phyloP scores from a whole-genome alignment of 179 eudicot species.

The Beta corolliflora region DNA sequence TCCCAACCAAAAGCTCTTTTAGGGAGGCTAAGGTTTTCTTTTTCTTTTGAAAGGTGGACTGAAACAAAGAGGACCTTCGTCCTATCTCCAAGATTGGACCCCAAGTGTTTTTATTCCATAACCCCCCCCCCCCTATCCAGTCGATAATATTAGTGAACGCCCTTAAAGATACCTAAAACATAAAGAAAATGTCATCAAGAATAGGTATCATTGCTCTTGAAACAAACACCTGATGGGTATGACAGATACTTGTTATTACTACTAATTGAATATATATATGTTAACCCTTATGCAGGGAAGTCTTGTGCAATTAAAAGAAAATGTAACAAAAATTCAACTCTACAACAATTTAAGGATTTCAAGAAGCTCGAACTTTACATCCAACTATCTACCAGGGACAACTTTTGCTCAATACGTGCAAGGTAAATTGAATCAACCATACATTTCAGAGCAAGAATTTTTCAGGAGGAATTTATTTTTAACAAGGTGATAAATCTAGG shows the following conservation, averaged over 20 bases:
- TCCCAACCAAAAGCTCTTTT: too few species aligned
- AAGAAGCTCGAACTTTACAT: not conserved
- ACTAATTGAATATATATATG: not conserved
- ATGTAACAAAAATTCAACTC: not conserved
- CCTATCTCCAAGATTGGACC: too few species aligned
- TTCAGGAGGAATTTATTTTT: not conserved
- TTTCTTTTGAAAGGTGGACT: too few species aligned
- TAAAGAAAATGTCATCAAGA: not conserved
- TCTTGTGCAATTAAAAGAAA: not conserved
- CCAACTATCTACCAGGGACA: not conserved
- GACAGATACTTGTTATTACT: not conserved
- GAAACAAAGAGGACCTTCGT: too few species aligned
- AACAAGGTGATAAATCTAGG: not conserved
- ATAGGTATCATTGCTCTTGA: not conserved
- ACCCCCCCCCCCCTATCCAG: not conserved
- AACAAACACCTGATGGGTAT: not conserved
- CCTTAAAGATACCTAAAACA: too few species aligned
- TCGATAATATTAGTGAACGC: too few species aligned
- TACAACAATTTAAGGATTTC: not conserved
- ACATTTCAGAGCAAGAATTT: not conserved
- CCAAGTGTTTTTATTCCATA: too few species aligned
- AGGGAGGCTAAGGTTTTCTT: too few species aligned
- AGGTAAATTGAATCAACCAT: not conserved
- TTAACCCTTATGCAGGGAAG: not conserved
- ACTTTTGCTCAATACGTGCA: not conserved